phyloP scores from a whole-genome alignment of 177 flowering plant genomes.

The Telopea speciosissima region DNA sequence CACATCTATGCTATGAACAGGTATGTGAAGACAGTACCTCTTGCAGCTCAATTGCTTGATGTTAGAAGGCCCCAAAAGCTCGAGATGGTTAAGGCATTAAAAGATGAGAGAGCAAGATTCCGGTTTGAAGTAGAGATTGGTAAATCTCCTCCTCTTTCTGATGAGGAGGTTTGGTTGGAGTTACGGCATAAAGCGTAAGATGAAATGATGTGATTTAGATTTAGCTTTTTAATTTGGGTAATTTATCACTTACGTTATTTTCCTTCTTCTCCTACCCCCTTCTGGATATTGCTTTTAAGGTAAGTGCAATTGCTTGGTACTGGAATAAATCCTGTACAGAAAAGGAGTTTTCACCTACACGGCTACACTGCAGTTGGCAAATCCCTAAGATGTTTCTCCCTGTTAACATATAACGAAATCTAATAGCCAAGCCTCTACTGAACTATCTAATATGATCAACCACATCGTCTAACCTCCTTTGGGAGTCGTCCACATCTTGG shows the following conservation, averaged over 20 bases:
- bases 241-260: not conserved
- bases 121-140: conserved; percentile 90
- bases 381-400: not conserved
- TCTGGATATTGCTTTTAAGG: not conserved
- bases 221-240: not conserved
- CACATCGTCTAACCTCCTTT: not conserved
- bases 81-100: conserved; percentile 71
- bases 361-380: not conserved
- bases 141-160: conserved; percentile 95
- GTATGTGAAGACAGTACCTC: conserved; percentile 93
- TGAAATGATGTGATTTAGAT: not conserved
- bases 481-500: not conserved
- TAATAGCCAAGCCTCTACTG: not conserved
- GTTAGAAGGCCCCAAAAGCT: conserved; percentile 85
- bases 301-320: not conserved
- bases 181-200: conserved; percentile 88
- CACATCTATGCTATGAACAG: conserved; percentile 26
- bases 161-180: conserved; percentile 77
- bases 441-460: not conserved
- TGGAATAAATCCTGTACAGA: not conserved
- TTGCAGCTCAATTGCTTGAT: conserved; percentile 90
- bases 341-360: not conserved
- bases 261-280: not conserved
- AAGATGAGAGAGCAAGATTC: conserved; percentile 60
- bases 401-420: not conserved